Percentiles rank a stretch among this genome's conserved stretches.
Evolutionary conservation across 805 yeast genomes (phyloP).

Genomic region (Yarrowia osloensis): DNA sequence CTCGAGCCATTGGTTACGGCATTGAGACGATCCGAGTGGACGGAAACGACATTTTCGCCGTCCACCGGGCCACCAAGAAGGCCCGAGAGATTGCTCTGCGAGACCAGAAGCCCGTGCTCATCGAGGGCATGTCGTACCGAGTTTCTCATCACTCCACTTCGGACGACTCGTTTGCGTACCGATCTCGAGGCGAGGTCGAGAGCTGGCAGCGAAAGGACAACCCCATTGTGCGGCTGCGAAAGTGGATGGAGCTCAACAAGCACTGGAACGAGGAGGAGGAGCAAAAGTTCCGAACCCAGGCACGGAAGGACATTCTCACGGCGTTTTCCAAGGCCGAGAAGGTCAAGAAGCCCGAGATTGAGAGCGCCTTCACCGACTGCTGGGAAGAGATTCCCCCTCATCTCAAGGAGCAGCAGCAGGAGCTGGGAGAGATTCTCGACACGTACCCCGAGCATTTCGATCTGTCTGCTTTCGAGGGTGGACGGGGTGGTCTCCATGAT

Average conservation of each 20-base stretch:
- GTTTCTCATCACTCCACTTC: slow-evolving; percentile 44
- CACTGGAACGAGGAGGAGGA: slow-evolving; percentile 43
- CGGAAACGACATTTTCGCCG: slow-evolving; percentile 43
- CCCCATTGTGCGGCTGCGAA: slow-evolving; percentile 42
- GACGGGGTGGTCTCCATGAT: slow-evolving; percentile 36
- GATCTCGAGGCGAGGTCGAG: slow-evolving; percentile 42
- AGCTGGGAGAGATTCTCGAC: slow-evolving; percentile 39
- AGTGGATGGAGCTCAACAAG: slow-evolving; percentile 39
- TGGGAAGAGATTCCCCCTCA: slow-evolving; percentile 36
- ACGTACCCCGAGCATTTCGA: slow-evolving; percentile 41
- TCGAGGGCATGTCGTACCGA: slow-evolving; percentile 45
- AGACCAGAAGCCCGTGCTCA: slow-evolving; percentile 39
- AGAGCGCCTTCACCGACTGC: slow-evolving; percentile 38
- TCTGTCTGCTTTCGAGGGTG: slow-evolving; percentile 36
- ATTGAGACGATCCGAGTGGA: slow-evolving; percentile 44
- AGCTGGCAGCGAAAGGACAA: slow-evolving; percentile 43
- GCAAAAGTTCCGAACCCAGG: slow-evolving; percentile 35
- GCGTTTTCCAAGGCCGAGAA: slow-evolving; percentile 41
- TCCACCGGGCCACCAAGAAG: slow-evolving; percentile 38
- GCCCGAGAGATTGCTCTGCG: slow-evolving; percentile 39
- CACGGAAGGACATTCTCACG: slow-evolving; percentile 37
- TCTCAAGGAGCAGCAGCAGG: slow-evolving; percentile 38
- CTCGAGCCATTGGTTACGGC: slow-evolving; percentile 43
- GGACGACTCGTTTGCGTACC: slow-evolving; percentile 44
- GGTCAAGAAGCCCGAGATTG: slow-evolving; percentile 39